phyloP scores from a whole-genome alignment of 768 basidiomycete species.

The Cystobasidium tubakii region DNA sequence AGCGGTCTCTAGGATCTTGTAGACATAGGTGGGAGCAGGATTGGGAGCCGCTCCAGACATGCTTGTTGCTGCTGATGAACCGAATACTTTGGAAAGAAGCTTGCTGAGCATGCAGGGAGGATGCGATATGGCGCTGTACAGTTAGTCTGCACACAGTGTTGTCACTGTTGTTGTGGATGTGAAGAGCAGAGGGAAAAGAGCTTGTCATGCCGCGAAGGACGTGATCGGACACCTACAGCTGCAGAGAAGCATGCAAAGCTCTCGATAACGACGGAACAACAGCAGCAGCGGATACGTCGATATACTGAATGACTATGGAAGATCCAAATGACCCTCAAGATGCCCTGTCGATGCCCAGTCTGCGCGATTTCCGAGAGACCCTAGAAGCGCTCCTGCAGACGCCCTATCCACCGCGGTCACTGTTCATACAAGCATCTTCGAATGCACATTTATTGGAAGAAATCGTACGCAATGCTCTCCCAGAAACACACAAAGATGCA shows the following conservation, averaged over 20 bases:
- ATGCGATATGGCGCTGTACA: neutral
- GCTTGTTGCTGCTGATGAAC: slow-evolving; percentile 10
- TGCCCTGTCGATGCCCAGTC: neutral
- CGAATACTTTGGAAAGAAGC: neutral
- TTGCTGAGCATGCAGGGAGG: slow-evolving; percentile 3
- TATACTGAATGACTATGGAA: neutral
- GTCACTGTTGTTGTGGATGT: no score
- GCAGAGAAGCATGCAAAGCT: no score
- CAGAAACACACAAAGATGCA: neutral
- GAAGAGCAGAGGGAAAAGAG: no score
- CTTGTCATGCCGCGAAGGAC: no score
- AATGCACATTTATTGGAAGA: neutral
- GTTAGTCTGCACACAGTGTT: neutral
- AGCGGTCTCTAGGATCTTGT: slow-evolving; percentile 34
- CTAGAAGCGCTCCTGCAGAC: slow-evolving; percentile 3
- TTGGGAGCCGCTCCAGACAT: slow-evolving; percentile 16
- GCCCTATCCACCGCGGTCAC: slow-evolving; percentile 16
- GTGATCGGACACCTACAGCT: no score
- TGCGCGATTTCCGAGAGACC: neutral
- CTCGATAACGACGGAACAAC: no score
- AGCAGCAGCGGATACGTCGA: neutral
- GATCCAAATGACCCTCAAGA: neutral
- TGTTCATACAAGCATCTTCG: slow-evolving; percentile 20
- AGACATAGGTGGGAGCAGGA: slow-evolving; percentile 23
- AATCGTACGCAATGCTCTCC: neutral